phyloP scores from a whole-genome alignment of 2,329 filamentous ascomycete genomes.

The Trichothecium roseum region DNA sequence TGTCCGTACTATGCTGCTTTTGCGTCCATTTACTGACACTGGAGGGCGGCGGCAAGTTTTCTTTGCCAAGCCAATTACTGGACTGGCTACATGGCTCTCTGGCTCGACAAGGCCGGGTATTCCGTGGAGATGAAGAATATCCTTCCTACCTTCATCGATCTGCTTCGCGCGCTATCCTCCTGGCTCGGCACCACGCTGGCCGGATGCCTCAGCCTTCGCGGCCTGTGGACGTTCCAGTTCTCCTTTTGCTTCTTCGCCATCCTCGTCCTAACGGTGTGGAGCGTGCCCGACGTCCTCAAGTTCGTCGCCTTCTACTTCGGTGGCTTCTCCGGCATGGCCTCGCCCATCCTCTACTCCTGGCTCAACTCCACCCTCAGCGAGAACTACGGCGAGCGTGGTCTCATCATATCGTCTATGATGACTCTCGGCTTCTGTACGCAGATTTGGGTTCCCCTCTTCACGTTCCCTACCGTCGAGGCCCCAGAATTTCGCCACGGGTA shows the following conservation, averaged over 20 bases:
- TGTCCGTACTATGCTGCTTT: too few relatives aligned
- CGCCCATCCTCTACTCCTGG: constrained; percentile 20
- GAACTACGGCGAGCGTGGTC: constrained; percentile 19
- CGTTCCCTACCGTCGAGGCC: constrained; percentile 15
- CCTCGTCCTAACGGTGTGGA: constrained; percentile 17
- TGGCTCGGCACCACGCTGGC: constrained; percentile 17
- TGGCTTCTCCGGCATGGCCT: constrained; percentile 18
- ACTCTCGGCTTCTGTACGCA: constrained; percentile 20
- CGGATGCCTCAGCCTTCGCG: constrained; percentile 14
- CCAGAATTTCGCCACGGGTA: constrained; percentile 15
- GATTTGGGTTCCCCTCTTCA: constrained; percentile 18
- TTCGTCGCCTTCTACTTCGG: constrained; percentile 20
- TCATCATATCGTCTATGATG: constrained; percentile 22
- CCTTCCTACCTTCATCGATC: constrained; percentile 16
- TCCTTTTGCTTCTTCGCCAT: constrained; percentile 12
- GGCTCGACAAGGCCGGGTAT: constrained; percentile 12
- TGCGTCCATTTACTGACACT: constrained; percentile 8
- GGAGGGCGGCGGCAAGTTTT: constrained; percentile 8
- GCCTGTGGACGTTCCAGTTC: constrained; percentile 16
- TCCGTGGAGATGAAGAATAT: constrained; percentile 16
- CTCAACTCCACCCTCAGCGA: constrained; percentile 19
- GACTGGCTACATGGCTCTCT: constrained; percentile 17
- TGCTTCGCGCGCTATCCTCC: constrained; percentile 13
- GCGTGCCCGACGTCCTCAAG: constrained; percentile 16
- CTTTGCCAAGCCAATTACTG: constrained; percentile 13